These are phyloP conservation scores for Tilletia indica DNA, from an alignment of 1,284 basidiomycete species.

Conservation along the genomic window DNA sequence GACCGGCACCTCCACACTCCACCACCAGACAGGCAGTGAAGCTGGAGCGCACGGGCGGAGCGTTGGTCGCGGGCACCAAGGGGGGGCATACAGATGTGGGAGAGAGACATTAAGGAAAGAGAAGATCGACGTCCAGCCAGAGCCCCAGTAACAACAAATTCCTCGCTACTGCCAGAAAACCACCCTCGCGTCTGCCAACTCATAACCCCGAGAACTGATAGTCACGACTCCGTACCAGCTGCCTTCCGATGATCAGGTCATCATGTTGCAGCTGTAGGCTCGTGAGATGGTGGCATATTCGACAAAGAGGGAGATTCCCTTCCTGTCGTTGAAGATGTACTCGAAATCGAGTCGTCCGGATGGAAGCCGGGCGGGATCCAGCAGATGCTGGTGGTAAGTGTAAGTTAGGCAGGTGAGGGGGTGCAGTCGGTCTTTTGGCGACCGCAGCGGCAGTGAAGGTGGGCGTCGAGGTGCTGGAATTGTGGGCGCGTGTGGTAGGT, in stretches of 20 bases:
- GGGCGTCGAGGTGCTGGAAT: not conserved
- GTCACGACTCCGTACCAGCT: not conserved
- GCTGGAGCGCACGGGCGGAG: conserved; percentile 8
- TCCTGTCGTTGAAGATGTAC: not conserved
- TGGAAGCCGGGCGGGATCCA: not conserved
- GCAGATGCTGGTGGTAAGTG: not conserved
- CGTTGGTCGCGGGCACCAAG: not conserved
- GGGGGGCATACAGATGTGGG: not conserved
- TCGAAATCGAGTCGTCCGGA: not conserved
- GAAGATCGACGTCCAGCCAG: not conserved
- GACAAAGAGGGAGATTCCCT: not conserved
- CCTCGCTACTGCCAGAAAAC: not conserved
- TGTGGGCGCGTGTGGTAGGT: not conserved
- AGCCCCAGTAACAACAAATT: not conserved
- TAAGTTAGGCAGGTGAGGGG: not conserved
- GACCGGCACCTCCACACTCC: conserved; percentile 14
- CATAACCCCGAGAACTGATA: not conserved
- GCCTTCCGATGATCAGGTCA: too few species aligned
- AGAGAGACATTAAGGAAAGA: not conserved
- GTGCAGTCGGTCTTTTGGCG: not conserved
- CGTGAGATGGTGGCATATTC: not conserved
- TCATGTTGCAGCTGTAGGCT: not conserved
- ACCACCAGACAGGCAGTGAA: not conserved
- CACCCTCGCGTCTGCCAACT: conserved; percentile 7
- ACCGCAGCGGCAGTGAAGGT: not conserved